Conservation (phyloP, 2,329 filamentous ascomycete species). For the Leptographium flavum region DNA sequence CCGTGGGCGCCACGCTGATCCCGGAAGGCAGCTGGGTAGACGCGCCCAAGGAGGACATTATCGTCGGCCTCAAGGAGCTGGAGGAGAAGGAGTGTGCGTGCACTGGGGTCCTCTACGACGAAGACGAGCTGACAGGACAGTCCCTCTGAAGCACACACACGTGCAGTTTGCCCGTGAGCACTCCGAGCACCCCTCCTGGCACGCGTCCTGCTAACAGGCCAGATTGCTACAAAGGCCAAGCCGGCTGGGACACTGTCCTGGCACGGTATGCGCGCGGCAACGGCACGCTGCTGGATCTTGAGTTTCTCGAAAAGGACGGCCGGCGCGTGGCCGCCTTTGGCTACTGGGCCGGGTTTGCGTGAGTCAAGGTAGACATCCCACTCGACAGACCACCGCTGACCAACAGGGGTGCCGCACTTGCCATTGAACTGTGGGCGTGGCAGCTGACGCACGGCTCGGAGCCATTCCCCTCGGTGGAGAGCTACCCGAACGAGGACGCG, state of each 20-base stretch:
- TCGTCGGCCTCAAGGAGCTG: constrained; percentile 67
- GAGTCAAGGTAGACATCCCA: constrained; percentile 21
- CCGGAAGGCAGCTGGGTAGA: constrained; percentile 53
- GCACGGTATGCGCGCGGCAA: constrained; percentile 62
- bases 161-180: constrained; percentile 39
- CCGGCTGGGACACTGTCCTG: constrained; percentile 67
- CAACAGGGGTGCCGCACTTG: constrained; percentile 49
- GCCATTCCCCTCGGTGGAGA: constrained; percentile 50
- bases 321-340: constrained; percentile 60
- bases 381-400: too few relatives aligned
- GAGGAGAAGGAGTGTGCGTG: constrained; percentile 42
- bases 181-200: neutral
- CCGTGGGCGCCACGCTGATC: constrained; percentile 50
- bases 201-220: neutral
- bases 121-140: neutral
- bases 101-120: neutral
- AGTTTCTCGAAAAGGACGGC: constrained; percentile 66
- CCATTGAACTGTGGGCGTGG: constrained; percentile 69
- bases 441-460: constrained; percentile 52
- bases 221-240: constrained; percentile 62
- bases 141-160: constrained; percentile 56
- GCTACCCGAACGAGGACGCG: constrained; percentile 60
- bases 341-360: constrained; percentile 61
- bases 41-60: constrained; percentile 52
- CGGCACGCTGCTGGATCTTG: constrained; percentile 69